Evolutionary conservation across 202 grass and related monocot species (phyloP), one percentile per base, ranked within the genome.

Genomic region (Zizania palustris): DNA sequence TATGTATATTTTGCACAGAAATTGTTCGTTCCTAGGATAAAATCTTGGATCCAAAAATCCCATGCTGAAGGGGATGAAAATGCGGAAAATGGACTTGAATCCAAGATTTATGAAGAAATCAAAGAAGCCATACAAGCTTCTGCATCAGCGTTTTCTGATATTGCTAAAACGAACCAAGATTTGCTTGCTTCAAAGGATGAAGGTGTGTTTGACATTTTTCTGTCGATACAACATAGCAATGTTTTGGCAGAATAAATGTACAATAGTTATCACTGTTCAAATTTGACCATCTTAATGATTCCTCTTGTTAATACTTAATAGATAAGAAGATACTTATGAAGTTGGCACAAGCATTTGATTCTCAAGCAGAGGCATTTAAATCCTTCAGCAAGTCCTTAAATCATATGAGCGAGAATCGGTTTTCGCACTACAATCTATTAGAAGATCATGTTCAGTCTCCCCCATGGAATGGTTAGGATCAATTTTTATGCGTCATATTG

Each of bases 281-380:
- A 28, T 45, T 73, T 60, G 56, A 3, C 41, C 61, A 35, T 72
- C 44, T 33, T 38, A 82, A 34, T 46, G 9, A 19, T 45, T 67
- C 11, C 33, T 19, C 49, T 69, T 39, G 42, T 44, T 74, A 48
- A 71, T 22, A 93, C 35, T 44, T 74, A 48, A 71, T 22, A 93
- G 91, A 93, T 76, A 83, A 78, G 73, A 82, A 84, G 59, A 87
- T 83, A 54, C 89, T 93, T 80, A 78, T 83, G 46, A 80, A 76
- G 54, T 71, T 93, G 45, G 73, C 84, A 58, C 59, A 51, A 44
- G 87, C 88, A 60, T 64, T 97, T 53, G 86, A 93, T 81, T 64
- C 76, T n/a, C 94, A 93, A 88, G 89, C 71, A 82, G 83, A 97
- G 54, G 82, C 90, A 63, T 84, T 97, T 78, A 93, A 91, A 82